Conservation (phyloP, 768 basidiomycete genomes). For the Paxillus ammoniavirescens region DNA sequence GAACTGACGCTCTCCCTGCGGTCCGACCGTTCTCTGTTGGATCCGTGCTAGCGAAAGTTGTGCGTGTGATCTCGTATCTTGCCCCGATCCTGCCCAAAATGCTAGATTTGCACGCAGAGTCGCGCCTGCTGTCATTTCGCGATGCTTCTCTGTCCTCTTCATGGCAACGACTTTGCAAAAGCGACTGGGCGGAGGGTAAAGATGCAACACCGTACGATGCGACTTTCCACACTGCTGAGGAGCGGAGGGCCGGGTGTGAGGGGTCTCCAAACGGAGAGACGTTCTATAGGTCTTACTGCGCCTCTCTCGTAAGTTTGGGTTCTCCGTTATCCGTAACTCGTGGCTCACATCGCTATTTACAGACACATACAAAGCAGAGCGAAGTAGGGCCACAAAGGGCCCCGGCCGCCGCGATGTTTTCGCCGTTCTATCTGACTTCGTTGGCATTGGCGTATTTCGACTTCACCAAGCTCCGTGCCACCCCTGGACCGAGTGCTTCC, state of each 20-base stretch:
- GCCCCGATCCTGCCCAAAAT: slow-evolving; percentile 39
- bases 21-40: slow-evolving; percentile 43
- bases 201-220: slow-evolving; percentile 48
- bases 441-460: slow-evolving; percentile 37
- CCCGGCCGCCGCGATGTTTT: background rate
- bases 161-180: slow-evolving; percentile 40
- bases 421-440: slow-evolving; percentile 29
- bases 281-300: slow-evolving; percentile 43
- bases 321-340: background rate
- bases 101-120: slow-evolving; percentile 44
- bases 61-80: slow-evolving; percentile 44
- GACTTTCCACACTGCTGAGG: slow-evolving; percentile 45
- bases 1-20: slow-evolving; percentile 37
- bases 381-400: background rate
- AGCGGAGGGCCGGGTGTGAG: slow-evolving; percentile 39
- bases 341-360: background rate
- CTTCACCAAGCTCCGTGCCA: slow-evolving; percentile 34
- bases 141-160: slow-evolving; percentile 34
- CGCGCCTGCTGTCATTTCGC: slow-evolving; percentile 39
- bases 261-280: slow-evolving; percentile 36
- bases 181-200: slow-evolving; percentile 47
- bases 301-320: slow-evolving; percentile 32
- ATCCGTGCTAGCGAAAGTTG: slow-evolving; percentile 34
- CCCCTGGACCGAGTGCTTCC: slow-evolving; percentile 31
- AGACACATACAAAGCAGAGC: slow-evolving; percentile 6